Conservation (phyloP, 768 basidiomycete species). For the Rhodotorula babjevae region DNA sequence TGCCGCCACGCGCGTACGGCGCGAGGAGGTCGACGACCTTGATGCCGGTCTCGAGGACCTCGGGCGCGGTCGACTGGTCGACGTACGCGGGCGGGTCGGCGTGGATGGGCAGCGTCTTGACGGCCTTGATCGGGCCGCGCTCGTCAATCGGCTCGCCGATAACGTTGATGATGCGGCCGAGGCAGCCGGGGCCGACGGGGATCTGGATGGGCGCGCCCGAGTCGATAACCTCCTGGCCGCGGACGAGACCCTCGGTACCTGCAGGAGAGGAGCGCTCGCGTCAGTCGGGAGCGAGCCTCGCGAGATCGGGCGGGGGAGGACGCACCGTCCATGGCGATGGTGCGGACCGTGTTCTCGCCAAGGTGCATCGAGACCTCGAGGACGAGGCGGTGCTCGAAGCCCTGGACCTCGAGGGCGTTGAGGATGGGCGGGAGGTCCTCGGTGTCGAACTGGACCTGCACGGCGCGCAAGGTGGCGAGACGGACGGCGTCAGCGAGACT, state of each 20-base stretch:
- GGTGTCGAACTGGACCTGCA: conserved; percentile 70
- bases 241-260: conserved; percentile 98
- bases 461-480: too few species aligned
- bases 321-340: conserved; percentile 83
- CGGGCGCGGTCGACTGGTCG: conserved; percentile 97
- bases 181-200: conserved; percentile 87
- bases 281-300: background rate
- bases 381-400: conserved; percentile 95
- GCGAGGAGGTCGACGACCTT: conserved; percentile 99
- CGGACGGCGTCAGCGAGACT: too few species aligned
- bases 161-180: conserved; percentile 99
- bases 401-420: conserved; percentile 96
- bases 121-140: conserved; percentile 96
- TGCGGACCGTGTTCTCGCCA: conserved; percentile 98
- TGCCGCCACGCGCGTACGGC: conserved; percentile 99
- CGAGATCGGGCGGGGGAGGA: background rate
- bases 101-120: conserved; percentile 71
- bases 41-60: conserved; percentile 99
- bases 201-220: conserved; percentile 94
- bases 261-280: background rate
- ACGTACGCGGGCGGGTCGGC: conserved; percentile 95
- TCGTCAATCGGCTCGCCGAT: conserved; percentile 99
- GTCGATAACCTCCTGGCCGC: conserved; percentile 94
- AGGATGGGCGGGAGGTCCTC: conserved; percentile 94
- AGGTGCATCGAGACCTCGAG: conserved; percentile 98